Evolutionary conservation across 1,139 yeast species (phyloP).

Genomic region (Kluyveromyces marxianus): DNA sequence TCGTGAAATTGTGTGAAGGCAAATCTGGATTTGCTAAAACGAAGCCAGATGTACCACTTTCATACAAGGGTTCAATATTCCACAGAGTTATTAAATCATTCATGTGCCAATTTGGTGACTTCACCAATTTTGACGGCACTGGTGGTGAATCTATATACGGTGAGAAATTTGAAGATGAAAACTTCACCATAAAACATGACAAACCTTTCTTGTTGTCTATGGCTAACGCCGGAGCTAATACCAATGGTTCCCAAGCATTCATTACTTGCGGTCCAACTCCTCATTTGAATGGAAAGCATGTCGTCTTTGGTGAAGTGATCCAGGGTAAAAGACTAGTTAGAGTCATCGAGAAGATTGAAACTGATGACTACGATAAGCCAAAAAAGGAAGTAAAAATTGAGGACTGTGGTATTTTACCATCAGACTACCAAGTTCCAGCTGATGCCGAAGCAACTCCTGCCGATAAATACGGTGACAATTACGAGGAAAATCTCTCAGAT

Average conservation of each 20-base stretch:
- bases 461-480: constrained; percentile 81
- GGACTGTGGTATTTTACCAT: constrained; percentile 73
- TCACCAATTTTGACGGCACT: constrained; percentile 80
- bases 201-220: constrained; percentile 83
- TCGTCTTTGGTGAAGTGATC: constrained; percentile 85
- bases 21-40: constrained; percentile 62
- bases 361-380: constrained; percentile 57
- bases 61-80: constrained; percentile 73
- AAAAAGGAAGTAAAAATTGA: constrained; percentile 55
- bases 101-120: constrained; percentile 97
- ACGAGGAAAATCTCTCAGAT: constrained; percentile 70
- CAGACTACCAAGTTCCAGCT: constrained; percentile 41
- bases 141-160: constrained; percentile 97
- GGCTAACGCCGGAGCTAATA: constrained; percentile 95
- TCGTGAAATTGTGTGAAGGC: constrained; percentile 85
- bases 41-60: constrained; percentile 53
- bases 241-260: constrained; percentile 94
- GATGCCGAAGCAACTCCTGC: constrained; percentile 37
- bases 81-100: constrained; percentile 88
- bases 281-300: constrained; percentile 89
- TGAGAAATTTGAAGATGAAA: constrained; percentile 91
- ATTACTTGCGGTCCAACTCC: constrained; percentile 81
- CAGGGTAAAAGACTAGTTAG: constrained; percentile 79
- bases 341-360: constrained; percentile 61
- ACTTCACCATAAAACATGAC: constrained; percentile 67